Base-by-base conservation (phyloP, 2,329 filamentous ascomycete genomes). In the Hymenoscyphus repandus region DNA sequence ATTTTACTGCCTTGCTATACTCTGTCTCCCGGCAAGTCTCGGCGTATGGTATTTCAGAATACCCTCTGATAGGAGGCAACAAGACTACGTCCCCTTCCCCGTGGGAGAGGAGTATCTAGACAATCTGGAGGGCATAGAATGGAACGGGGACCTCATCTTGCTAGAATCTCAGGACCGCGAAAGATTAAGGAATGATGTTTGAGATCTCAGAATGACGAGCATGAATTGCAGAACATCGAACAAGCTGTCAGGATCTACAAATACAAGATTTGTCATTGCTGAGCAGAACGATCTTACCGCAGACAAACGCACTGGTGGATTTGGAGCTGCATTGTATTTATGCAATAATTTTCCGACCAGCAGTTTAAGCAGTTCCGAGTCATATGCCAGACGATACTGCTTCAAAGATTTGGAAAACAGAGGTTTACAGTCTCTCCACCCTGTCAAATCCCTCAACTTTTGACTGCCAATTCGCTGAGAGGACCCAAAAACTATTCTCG, bases 1-100 rank as follows among this genome's bases (percentile, higher is more conserved):
- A n/a, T 66, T 58, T 11, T 56, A 54, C 39, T 41, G 22, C 15
- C 38, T 62, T 5, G 47, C 52, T 2, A 13, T 55, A 10, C 54
- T 62, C 11, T 53, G 39, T 31, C 38, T 50, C 10, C 6, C 59
- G 27, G 46, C 46, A 32, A 52, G 45, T 12, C 12, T 58, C 18
- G 58, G 55, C 3, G 39, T 59, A 27, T 62, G 56, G 56, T 46
- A 34, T 22, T 61, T 57, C 45, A 53, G 55, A 6, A 49, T 45
- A 9, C 44, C 58, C 20, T 37, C 39, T 17, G 47, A 36, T 17
- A 48, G 50, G 32, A 38, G 45, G 17, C 20, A 42, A 10, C 37
- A 34, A 10, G 11, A 38, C 7, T 34, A 50, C 15, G 47, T 49
- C 2, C 33, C 33, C 13, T 42, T 48, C 36, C 42, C 49, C 11